Evolutionary conservation across 306 rosid species (phyloP).

Genomic region (Mimosa bimucronata): DNA sequence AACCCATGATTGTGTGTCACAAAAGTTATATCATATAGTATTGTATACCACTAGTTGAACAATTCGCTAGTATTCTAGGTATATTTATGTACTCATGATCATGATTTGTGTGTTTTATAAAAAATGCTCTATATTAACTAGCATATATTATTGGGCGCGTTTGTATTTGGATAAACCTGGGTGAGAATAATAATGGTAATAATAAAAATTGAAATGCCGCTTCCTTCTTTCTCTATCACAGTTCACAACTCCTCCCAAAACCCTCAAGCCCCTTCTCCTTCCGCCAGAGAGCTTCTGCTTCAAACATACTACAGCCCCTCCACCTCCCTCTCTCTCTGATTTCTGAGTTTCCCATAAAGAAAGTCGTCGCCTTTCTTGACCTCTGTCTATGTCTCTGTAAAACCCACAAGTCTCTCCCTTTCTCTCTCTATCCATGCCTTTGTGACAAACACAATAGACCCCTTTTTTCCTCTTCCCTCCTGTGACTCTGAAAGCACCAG

Average conservation of each 20-base stretch:
- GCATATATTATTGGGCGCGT: no score
- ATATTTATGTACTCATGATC: no score
- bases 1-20: no score
- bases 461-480: no score
- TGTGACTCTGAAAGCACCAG: background rate
- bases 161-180: no score
- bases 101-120: no score
- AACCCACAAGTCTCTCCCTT: background rate
- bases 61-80: no score
- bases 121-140: no score
- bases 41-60: no score
- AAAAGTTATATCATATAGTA: no score
- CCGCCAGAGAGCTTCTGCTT: background rate
- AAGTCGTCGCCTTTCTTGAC: background rate
- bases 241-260: background rate
- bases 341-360: background rate
- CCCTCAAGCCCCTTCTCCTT: background rate
- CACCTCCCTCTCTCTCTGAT: background rate
- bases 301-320: no score
- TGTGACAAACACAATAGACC: background rate
- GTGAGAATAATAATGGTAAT: background rate
- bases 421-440: background rate
- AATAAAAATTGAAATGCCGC: background rate
- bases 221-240: no score
- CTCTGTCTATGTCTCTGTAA: background rate